Conservation (phyloP, 495 filamentous ascomycete species). For the Chaetomium cochliodes region DNA sequence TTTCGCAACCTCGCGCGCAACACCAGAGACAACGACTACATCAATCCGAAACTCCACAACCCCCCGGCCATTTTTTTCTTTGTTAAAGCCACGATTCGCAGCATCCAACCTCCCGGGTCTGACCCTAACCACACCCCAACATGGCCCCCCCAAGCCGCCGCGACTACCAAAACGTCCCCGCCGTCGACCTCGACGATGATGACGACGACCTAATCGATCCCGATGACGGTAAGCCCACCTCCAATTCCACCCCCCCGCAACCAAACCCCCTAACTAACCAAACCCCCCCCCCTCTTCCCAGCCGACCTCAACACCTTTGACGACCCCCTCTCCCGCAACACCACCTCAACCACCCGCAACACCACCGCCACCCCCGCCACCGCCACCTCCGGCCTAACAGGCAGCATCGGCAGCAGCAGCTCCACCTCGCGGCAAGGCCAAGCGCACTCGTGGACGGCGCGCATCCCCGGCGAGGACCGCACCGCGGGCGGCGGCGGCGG, state of each 20-base stretch:
- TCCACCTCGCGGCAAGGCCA: conserved; percentile 16
- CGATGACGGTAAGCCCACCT: conserved; percentile 68
- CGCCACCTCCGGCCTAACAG: conserved; percentile 73
- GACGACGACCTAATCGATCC: conserved; percentile 82
- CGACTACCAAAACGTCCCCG: conserved; percentile 65
- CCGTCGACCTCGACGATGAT: conserved; percentile 77
- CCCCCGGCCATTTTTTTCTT: neutral
- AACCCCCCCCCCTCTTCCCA: conserved; percentile 31
- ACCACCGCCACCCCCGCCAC: conserved; percentile 44
- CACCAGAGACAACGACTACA: conserved; percentile 1
- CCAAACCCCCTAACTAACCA: neutral
- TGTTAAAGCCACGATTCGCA: neutral
- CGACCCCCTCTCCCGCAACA: conserved; percentile 63
- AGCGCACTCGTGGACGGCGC: conserved; percentile 69
- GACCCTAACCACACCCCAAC: conserved; percentile 5
- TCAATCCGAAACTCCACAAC: neutral
- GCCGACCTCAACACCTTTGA: conserved; percentile 87
- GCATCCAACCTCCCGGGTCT: neutral
- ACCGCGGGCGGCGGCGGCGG: too few relatives aligned
- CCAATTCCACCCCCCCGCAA: neutral
- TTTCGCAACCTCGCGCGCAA: neutral
- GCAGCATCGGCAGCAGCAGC: conserved; percentile 63
- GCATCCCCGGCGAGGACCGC: conserved; percentile 92
- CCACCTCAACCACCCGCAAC: conserved; percentile 61
- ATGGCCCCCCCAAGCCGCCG: conserved; percentile 39